Evolutionary conservation across 805 yeast species (phyloP).

Genomic region (Saturnispora zaruensis): DNA sequence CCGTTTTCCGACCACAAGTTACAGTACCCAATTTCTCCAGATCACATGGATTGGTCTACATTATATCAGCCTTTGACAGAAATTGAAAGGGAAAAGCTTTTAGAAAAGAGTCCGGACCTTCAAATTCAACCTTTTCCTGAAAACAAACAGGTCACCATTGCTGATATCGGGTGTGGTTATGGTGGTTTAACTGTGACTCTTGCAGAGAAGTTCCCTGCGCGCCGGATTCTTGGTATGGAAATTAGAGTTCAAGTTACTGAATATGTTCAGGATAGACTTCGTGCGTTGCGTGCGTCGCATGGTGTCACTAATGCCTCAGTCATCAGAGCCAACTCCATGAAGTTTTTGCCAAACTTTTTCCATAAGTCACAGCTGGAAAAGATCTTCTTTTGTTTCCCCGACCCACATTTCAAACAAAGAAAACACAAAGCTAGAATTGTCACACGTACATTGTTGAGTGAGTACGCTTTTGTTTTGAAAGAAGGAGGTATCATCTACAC

Average conservation of each 20-base stretch:
- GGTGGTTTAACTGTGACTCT: constrained; percentile 83
- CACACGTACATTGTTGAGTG: constrained; percentile 79
- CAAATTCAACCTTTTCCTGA: constrained; percentile 14
- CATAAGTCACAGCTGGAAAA: constrained; percentile 72
- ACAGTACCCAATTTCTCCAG: constrained; percentile 79
- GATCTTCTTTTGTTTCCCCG: constrained; percentile 99
- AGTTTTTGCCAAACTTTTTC: constrained; percentile 91
- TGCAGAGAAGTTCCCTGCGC: constrained; percentile 68
- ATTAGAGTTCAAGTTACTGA: constrained; percentile 96
- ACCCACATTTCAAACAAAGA: constrained; percentile 95
- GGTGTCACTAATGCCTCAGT: constrained; percentile 80
- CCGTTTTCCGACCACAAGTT: constrained; percentile 93
- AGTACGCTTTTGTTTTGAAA: constrained; percentile 81
- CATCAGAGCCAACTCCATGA: constrained; percentile 94
- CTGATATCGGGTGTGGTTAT: constrained; percentile 96
- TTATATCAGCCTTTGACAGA: constrained; percentile 54
- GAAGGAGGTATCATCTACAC: constrained; percentile 90
- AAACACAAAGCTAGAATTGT: constrained; percentile 96
- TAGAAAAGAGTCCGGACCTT: constrained; percentile 31
- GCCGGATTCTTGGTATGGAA: constrained; percentile 87
- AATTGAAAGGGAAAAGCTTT: constrained; percentile 26
- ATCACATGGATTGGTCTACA: constrained; percentile 77
- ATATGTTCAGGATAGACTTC: constrained; percentile 90
- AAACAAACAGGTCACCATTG: constrained; percentile 54
- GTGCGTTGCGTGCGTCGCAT: constrained; percentile 66